phyloP scores from a whole-genome alignment of 495 filamentous ascomycete species.

The Mytilinidion resinicola region DNA sequence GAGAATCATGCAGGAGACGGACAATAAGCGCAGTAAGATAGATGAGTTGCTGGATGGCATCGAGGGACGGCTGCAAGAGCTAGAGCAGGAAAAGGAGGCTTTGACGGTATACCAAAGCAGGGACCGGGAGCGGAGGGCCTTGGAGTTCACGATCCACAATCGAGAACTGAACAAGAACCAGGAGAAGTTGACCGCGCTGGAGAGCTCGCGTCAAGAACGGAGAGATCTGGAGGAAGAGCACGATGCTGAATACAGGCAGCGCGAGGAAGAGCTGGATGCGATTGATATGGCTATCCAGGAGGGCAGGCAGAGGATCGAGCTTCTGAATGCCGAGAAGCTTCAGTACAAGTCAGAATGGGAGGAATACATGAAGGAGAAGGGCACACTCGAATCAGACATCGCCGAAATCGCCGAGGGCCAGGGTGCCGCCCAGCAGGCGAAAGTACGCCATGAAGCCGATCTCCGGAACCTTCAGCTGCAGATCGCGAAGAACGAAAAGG shows the following conservation, averaged over 20 bases:
- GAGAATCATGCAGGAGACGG: conserved; percentile 95
- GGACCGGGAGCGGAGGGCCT: conserved; percentile 82
- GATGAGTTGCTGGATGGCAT: conserved; percentile 89
- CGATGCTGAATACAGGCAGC: conserved; percentile 65
- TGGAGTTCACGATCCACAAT: conserved; percentile 91
- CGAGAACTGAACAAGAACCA: conserved; percentile 75
- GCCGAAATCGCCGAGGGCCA: conserved; percentile 76
- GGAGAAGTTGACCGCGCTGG: conserved; percentile 72
- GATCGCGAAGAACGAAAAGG: conserved; percentile 70
- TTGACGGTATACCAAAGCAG: conserved; percentile 88
- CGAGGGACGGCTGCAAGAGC: conserved; percentile 76
- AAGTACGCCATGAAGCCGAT: conserved; percentile 62
- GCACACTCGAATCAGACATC: conserved; percentile 77
- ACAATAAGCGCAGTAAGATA: conserved; percentile 88
- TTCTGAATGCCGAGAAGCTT: conserved; percentile 77
- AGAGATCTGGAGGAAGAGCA: conserved; percentile 78
- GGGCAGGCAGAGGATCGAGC: conserved; percentile 73
- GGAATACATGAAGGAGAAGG: conserved; percentile 66
- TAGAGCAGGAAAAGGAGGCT: conserved; percentile 97
- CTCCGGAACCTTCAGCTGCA: conserved; percentile 63
- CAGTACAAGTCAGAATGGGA: conserved; percentile 87
- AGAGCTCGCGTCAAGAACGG: conserved; percentile 71
- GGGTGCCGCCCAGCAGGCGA: conserved; percentile 65
- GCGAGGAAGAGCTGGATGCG: conserved; percentile 72
- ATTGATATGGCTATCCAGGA: conserved; percentile 73